phyloP scores from a whole-genome alignment of 345 rosid species.

The Citrus sp. region DNA sequence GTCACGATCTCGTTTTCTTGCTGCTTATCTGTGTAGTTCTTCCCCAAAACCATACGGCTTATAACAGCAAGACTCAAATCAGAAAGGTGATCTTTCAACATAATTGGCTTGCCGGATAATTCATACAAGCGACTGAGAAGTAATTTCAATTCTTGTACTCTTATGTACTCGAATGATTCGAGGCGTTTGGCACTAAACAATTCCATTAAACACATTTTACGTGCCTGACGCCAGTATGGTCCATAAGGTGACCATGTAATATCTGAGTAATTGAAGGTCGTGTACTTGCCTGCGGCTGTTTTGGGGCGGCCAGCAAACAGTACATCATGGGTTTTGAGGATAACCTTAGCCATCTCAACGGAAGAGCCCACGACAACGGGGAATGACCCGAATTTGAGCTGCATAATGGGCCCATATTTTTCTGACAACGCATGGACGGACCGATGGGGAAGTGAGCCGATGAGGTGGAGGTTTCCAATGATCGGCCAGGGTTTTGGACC shows the following conservation, averaged over 20 bases:
- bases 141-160: constrained; percentile 41
- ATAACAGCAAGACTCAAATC: constrained; percentile 54
- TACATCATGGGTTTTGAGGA: constrained; percentile 55
- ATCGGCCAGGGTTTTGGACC: constrained; percentile 69
- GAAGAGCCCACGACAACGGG: too few relatives aligned
- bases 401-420: constrained; percentile 62
- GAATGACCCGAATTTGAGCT: constrained; percentile 2
- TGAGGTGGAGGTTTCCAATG: constrained; percentile 66
- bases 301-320: constrained; percentile 45
- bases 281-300: constrained; percentile 58
- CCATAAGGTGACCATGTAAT: constrained; percentile 69
- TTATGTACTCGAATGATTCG: constrained; percentile 51
- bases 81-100: constrained; percentile 41
- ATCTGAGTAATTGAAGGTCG: constrained; percentile 56
- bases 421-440: constrained; percentile 50
- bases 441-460: constrained; percentile 58
- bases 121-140: constrained; percentile 22
- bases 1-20: constrained; percentile 32
- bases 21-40: constrained; percentile 40
- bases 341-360: constrained; percentile 23
- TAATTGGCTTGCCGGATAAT: constrained; percentile 15
- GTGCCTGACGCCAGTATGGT: constrained; percentile 65
- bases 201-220: constrained; percentile 55
- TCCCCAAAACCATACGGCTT: constrained; percentile 61
- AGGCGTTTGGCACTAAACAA: constrained; percentile 61